These are phyloP conservation scores for Evansstolkia leycettana DNA, from an alignment of 495 filamentous ascomycete species.

Conservation along the genomic window DNA sequence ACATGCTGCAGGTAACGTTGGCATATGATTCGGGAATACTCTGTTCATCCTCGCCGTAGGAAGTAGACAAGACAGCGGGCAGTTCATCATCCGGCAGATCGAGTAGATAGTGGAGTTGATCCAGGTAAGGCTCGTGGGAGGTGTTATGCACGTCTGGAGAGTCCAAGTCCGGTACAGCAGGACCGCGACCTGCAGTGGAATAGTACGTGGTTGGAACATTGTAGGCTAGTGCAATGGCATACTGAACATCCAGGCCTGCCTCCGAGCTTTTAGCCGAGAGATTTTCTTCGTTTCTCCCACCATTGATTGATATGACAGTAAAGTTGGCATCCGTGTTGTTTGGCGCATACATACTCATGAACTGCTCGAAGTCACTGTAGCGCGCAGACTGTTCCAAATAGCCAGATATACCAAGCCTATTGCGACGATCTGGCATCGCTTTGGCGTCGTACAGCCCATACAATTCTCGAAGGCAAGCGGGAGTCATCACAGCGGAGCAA, in stretches of 20 bases:
- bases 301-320: constrained; percentile 47
- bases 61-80: constrained; percentile 62
- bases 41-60: constrained; percentile 44
- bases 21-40: constrained; percentile 48
- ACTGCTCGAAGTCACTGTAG: constrained; percentile 41
- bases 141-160: constrained; percentile 27
- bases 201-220: constrained; percentile 49
- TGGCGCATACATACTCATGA: constrained; percentile 40
- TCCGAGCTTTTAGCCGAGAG: constrained; percentile 31
- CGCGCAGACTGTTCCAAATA: constrained; percentile 57
- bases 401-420: constrained; percentile 53
- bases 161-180: constrained; percentile 41
- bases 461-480: constrained; percentile 44
- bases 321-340: constrained; percentile 45
- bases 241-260: constrained; percentile 64
- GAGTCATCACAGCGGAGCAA: constrained; percentile 41
- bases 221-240: constrained; percentile 48
- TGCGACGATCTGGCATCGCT: constrained; percentile 21
- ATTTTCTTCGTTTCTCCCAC: constrained; percentile 40
- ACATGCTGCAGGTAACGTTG: constrained; percentile 53
- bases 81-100: constrained; percentile 46
- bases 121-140: constrained; percentile 73
- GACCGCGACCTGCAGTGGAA: constrained; percentile 51
- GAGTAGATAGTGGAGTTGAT: constrained; percentile 61
- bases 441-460: constrained; percentile 43